Evolutionary conservation across 331 rosid species (phyloP), one percentile per base, ranked within the genome.

Genomic region (Quercus tomentella): DNA sequence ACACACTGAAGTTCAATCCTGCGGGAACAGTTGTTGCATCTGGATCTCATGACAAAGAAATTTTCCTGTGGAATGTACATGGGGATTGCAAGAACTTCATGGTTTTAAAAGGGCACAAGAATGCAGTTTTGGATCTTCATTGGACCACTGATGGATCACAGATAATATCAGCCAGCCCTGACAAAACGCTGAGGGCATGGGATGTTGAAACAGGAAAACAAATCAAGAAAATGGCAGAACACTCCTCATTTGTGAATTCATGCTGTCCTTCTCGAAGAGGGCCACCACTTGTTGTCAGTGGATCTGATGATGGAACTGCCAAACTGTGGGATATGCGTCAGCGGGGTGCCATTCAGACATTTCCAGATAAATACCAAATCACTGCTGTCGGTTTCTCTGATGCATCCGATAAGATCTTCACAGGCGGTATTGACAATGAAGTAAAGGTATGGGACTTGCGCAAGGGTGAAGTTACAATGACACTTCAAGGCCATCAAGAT

Each of bases 311-410:
- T 73, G 97, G 99, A 84, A 91, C 99, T 75, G 96, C 99, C 12
- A 92, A 90, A 82, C 85, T 95, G 56, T 95, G 99, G 99, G 99
- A 95, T 75, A 95, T 95, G 99, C 96, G 97, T 78, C 96, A 92
- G 79, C 85, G 94, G 83, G 99, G 99, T 55, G 94, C 99, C 62
- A 91, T 95, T 87, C 97, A 95, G 86, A 95, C 97, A 56, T 95
- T 91, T 81, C 97, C 97, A 7, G 99, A 95, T 81, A 92, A 95
- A 82, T 92, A 87, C 83, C 97, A 95, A 86, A 91, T 93, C 57
- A 95, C 99, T 0, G 96, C 97, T 1, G 97, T 95, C 12, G 66
- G 94, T 76, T 92, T 95, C 87, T 91, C 97, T 0, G 97, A 95
- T 83, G 97, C 97, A 56, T 92, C 99, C 1, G 97, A 93, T 85